Percentiles rank a stretch among this genome's conserved stretches.
These are phyloP conservation scores for Przewalskia tangutica DNA, from an alignment of 257 asterid genomes.

Conservation along the genomic window DNA sequence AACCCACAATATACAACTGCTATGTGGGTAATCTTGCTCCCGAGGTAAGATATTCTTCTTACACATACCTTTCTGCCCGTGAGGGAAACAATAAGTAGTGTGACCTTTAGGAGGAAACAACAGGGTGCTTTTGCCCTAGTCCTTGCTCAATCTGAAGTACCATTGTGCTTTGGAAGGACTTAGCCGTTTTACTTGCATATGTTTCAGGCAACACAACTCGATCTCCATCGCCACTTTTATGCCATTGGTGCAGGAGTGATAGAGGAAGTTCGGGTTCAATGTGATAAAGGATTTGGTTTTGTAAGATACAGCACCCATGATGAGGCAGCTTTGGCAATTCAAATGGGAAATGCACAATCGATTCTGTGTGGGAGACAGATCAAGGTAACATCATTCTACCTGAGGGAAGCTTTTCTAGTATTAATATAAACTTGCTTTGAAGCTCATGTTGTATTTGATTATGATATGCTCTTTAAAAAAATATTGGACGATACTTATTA, in stretches of 20 bases:
- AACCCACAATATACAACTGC: conserved; percentile 79
- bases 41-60: conserved; percentile 44
- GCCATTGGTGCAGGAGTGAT: conserved; percentile 79
- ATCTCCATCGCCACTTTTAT: conserved; percentile 93
- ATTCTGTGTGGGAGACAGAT: conserved; percentile 63
- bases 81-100: background rate
- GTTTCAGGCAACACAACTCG: conserved; percentile 75
- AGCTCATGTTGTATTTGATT: too few relatives aligned
- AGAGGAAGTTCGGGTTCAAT: conserved; percentile 92
- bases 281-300: conserved; percentile 94
- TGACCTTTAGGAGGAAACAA: background rate
- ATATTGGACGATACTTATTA: too few relatives aligned
- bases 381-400: conserved; percentile 45
- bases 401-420: background rate
- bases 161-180: background rate
- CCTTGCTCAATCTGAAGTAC: background rate
- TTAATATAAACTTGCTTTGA: too few relatives aligned
- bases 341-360: conserved; percentile 73
- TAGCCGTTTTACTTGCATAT: background rate
- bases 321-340: conserved; percentile 87
- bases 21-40: conserved; percentile 96
- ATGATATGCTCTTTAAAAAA: too few relatives aligned
- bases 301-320: conserved; percentile 79
- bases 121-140: background rate
- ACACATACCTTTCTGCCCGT: background rate